Conservation (phyloP, 2,329 filamentous ascomycete genomes). For the Fusarium pseudoanthophilum region DNA sequence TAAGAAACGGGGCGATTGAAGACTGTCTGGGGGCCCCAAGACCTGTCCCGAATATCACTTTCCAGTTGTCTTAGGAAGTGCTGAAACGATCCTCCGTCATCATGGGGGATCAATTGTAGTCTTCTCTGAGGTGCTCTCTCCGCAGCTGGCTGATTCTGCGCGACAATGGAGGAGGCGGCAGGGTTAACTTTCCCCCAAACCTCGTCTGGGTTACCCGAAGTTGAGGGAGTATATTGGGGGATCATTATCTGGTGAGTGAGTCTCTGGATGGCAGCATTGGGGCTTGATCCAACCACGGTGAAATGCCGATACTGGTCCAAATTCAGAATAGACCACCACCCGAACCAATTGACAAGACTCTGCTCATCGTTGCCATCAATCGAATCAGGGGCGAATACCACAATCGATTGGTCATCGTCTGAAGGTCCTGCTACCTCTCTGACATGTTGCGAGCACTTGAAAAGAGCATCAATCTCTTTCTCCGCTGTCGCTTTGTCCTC, state of each 20-base stretch:
- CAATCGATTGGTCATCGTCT: slow-evolving; percentile 34
- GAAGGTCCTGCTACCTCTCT: slow-evolving; percentile 29
- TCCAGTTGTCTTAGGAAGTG: slow-evolving; percentile 19
- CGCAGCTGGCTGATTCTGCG: not conserved
- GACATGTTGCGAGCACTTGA: slow-evolving; percentile 40
- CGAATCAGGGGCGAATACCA: slow-evolving; percentile 58
- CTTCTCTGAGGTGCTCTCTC: not conserved
- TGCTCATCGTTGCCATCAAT: slow-evolving; percentile 71
- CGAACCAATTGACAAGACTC: slow-evolving; percentile 72
- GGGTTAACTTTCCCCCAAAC: slow-evolving; percentile 15
- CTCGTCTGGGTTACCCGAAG: slow-evolving; percentile 52
- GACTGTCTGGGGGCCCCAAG: slow-evolving; percentile 44
- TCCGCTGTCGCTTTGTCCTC: not conserved
- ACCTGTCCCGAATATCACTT: not conserved
- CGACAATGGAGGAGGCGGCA: not conserved
- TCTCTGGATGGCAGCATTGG: slow-evolving; percentile 23
- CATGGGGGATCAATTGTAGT: slow-evolving; percentile 6
- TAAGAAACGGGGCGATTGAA: slow-evolving; percentile 57
- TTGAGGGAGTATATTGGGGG: slow-evolving; percentile 49
- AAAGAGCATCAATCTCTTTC: slow-evolving; percentile 30
- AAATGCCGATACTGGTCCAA: slow-evolving; percentile 65
- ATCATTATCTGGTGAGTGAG: slow-evolving; percentile 40
- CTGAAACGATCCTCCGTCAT: slow-evolving; percentile 15
- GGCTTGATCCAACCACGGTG: slow-evolving; percentile 62
- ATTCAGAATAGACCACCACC: slow-evolving; percentile 64